Evolutionary conservation across 345 rosid genomes (phyloP).

Genomic region (Isatis tinctoria): DNA sequence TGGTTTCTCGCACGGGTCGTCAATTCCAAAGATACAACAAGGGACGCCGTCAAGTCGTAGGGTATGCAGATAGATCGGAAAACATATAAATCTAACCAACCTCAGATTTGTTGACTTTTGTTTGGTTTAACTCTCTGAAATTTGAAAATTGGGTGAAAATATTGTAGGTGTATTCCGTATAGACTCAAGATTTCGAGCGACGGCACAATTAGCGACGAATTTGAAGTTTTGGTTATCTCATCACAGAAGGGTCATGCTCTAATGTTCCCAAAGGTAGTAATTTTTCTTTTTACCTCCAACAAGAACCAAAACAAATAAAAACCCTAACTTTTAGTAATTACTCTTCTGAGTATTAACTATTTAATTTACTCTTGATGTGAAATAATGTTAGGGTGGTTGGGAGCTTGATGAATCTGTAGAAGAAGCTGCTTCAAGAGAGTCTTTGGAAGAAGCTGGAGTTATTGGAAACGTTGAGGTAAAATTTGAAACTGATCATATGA

Average conservation of each 20-base stretch:
- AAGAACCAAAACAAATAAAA: neutral
- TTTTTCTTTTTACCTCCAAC: neutral
- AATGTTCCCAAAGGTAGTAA: constrained; percentile 84
- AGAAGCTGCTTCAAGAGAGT: constrained; percentile 78
- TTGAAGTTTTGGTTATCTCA: constrained; percentile 69
- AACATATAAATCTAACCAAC: neutral
- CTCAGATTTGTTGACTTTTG: neutral
- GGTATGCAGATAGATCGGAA: constrained; percentile 39
- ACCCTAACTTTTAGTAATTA: neutral
- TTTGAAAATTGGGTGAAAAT: neutral
- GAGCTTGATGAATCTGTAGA: constrained; percentile 80
- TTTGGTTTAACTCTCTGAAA: neutral
- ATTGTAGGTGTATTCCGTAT: constrained; percentile 77
- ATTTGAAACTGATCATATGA: neutral
- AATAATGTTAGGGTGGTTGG: constrained; percentile 74
- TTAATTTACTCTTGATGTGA: neutral
- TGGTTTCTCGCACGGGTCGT: constrained; percentile 74
- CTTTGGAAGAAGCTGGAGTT: constrained; percentile 88
- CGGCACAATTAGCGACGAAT: constrained; percentile 37
- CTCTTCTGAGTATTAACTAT: neutral
- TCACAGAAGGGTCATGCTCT: constrained; percentile 77
- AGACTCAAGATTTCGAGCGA: constrained; percentile 41
- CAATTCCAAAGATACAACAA: constrained; percentile 63
- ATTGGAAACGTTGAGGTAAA: constrained; percentile 66
- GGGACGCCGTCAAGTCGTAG: constrained; percentile 86